Evolutionary conservation across 495 filamentous ascomycete genomes (phyloP), one percentile per base, ranked within the genome.

Genomic region (Penicillium angulare): DNA sequence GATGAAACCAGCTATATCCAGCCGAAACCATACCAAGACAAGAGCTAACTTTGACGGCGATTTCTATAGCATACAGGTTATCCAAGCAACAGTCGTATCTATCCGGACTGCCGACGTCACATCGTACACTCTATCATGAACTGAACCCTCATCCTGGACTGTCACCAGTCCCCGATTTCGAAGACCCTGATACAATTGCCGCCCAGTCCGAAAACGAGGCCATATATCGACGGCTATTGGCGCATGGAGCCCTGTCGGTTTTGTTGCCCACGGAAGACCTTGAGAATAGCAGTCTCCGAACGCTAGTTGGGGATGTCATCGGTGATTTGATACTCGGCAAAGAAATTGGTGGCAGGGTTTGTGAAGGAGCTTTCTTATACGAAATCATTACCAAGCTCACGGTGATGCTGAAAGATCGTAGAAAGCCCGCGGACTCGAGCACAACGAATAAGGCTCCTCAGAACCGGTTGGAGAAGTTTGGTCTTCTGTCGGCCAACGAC

Each of bases 201-300:
- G 72, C 79, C 52, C 89, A 95, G 65, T 71, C 69, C 42, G 77
- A 86, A 42, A 91, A 92, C 63, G 91, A 97, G 71, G 76, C 78
- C 16, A 75, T 80, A 46, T 95, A 93, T 71, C 83, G 90, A 63
- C 88, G 89, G 60, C 69, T 96, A 53, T 72, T 97, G 10, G 89
- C 88, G 13, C 82, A 89, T 54, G 87, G 83, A 4, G 77, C 87
- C 36, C 72, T 98, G 36, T 86, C 89, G 4, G 72, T 96, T 35
- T 75, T 97, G 20, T 77, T 98, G 26, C 93, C 93, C 5, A 93
- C 89, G 15, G 92, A 97, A 63, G 92, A 97, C 57, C 78, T 97
- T 8, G 84, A 91, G 59, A 97, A 95, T 67, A 80, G 76, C 40
- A 95, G 89, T 63, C 72, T 97, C 59, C 83, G 88, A 15, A 76